These are phyloP conservation scores for Vinca minor DNA, from an alignment of 257 asterid genomes.

Conservation along the genomic window DNA sequence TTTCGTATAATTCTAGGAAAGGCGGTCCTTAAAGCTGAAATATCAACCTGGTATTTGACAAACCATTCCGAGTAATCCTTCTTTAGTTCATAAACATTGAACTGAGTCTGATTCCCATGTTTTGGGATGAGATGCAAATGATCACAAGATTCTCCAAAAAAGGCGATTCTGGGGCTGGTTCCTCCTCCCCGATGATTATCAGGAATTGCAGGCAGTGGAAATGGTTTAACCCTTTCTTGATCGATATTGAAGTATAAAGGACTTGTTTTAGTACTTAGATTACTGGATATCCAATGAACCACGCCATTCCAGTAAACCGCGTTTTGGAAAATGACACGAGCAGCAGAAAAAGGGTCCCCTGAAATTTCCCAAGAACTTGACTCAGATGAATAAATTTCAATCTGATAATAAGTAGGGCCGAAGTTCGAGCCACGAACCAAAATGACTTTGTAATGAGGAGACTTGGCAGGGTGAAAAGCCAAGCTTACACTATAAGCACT, in stretches of 20 bases:
- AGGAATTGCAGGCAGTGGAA: slow-evolving; percentile 16
- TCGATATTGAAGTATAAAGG: slow-evolving; percentile 24
- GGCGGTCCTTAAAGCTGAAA: slow-evolving; percentile 1
- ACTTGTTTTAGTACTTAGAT: neutral
- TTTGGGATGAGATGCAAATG: slow-evolving; percentile 19
- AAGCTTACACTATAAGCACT: slow-evolving; percentile 10
- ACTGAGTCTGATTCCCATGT: neutral
- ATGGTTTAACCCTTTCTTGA: slow-evolving; percentile 9
- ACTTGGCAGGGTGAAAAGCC: slow-evolving; percentile 25
- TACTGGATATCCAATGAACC: slow-evolving; percentile 20
- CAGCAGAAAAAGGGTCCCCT: slow-evolving; percentile 13
- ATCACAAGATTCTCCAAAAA: slow-evolving; percentile 25
- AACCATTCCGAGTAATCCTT: slow-evolving; percentile 28
- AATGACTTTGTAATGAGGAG: slow-evolving; percentile 21
- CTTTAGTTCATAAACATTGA: slow-evolving; percentile 26
- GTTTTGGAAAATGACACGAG: slow-evolving; percentile 1
- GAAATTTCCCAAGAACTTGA: slow-evolving; percentile 22
- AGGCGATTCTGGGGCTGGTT: neutral
- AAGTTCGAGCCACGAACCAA: slow-evolving; percentile 13
- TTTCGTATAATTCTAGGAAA: slow-evolving; percentile 16
- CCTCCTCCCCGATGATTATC: too few species aligned
- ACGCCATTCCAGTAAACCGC: slow-evolving; percentile 30
- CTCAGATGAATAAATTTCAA: slow-evolving; percentile 28
- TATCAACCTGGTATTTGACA: slow-evolving; percentile 29
- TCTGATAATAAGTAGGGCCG: slow-evolving; percentile 17